These are phyloP conservation scores for Xylaria sp. DNA, from an alignment of 2,329 filamentous ascomycete species.

Conservation along the genomic window DNA sequence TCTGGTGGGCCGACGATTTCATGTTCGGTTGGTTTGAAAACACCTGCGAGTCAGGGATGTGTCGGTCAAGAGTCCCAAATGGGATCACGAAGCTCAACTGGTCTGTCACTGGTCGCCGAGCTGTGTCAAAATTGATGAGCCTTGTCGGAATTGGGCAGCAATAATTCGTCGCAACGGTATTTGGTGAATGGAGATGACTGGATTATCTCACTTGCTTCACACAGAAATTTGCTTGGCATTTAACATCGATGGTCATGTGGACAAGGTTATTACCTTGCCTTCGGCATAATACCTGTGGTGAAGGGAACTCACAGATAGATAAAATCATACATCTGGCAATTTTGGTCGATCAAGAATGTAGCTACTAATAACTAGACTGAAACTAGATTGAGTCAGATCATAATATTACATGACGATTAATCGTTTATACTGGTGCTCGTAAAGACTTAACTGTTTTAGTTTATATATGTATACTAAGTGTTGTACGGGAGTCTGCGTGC, in stretches of 20 bases:
- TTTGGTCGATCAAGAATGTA: conserved; percentile 38
- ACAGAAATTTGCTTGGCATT: conserved; percentile 39
- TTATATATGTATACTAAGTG: neutral
- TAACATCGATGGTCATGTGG: conserved; percentile 33
- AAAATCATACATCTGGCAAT: conserved; percentile 35
- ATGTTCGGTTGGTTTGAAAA: conserved; percentile 57
- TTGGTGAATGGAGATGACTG: neutral
- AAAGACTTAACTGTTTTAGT: neutral
- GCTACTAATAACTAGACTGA: conserved; percentile 34
- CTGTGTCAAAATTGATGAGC: conserved; percentile 26
- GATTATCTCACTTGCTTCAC: conserved; percentile 35
- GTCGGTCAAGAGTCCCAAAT: conserved; percentile 27
- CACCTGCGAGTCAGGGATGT: conserved; percentile 47
- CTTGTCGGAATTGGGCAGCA: conserved; percentile 18
- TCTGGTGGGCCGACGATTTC: conserved; percentile 62
- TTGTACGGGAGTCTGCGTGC: too few species aligned
- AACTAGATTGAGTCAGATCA: neutral
- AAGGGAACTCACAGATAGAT: conserved; percentile 34
- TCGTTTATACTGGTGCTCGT: neutral
- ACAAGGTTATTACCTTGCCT: conserved; percentile 38
- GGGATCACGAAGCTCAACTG: conserved; percentile 23
- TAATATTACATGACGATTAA: conserved; percentile 25
- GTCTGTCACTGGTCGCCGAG: conserved; percentile 25
- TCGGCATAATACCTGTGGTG: conserved; percentile 36
- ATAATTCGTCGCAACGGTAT: conserved; percentile 9